These are phyloP conservation scores for Fusarium fracticaudum DNA, from an alignment of 2,329 filamentous ascomycete species.

Conservation along the genomic window DNA sequence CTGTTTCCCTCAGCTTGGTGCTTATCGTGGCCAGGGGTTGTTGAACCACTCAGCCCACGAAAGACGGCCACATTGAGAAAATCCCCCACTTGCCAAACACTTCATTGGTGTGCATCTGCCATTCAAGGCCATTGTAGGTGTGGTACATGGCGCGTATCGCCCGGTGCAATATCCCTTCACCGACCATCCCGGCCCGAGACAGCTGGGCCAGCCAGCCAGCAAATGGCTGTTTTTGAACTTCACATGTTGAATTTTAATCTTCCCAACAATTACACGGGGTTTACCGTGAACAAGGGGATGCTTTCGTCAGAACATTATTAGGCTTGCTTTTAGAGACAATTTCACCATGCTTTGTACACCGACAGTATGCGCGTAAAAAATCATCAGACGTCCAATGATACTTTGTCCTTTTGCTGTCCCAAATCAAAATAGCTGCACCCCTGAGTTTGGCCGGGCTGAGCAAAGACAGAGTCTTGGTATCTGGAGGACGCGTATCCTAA, in stretches of 20 bases:
- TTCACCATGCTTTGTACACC: background rate
- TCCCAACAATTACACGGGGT: slow-evolving; percentile 19
- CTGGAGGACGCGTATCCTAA: slow-evolving; percentile 22
- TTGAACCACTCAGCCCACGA: slow-evolving; percentile 26
- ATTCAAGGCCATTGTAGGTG: background rate
- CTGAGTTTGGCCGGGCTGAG: slow-evolving; percentile 19
- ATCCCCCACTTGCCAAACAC: background rate
- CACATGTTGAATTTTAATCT: slow-evolving; percentile 8
- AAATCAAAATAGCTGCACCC: slow-evolving; percentile 25
- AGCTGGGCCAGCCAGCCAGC: slow-evolving; percentile 1
- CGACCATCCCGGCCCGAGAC: slow-evolving; percentile 35
- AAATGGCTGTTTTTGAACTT: slow-evolving; percentile 19
- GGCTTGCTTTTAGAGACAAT: background rate
- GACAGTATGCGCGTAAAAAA: background rate
- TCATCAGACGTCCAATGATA: slow-evolving; percentile 19
- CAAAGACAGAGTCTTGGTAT: slow-evolving; percentile 24
- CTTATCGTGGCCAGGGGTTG: slow-evolving; percentile 25
- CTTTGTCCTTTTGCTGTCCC: slow-evolving; percentile 14
- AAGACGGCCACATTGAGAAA: slow-evolving; percentile 16
- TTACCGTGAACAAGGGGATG: slow-evolving; percentile 10
- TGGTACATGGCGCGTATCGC: slow-evolving; percentile 25
- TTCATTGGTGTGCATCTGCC: slow-evolving; percentile 4
- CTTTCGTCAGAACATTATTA: background rate
- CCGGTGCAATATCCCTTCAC: slow-evolving; percentile 21
- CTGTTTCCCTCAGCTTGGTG: slow-evolving; percentile 24